phyloP scores from a whole-genome alignment of 208 protist species.

The Acanthamoeba culbertsoni region DNA sequence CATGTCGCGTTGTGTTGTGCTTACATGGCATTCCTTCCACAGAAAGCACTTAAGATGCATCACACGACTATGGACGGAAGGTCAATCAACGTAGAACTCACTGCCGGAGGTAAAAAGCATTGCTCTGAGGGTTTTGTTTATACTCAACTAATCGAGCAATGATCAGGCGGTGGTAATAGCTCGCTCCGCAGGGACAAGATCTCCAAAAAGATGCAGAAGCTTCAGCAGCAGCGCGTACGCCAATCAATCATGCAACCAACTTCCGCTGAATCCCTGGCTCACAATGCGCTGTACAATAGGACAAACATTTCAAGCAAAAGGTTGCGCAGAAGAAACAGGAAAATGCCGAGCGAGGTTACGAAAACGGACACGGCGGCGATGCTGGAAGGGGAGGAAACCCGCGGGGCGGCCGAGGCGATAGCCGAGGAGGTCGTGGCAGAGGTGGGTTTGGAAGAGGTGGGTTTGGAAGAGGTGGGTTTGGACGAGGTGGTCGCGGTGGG shows the following conservation, averaged over 20 bases:
- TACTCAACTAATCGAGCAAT: no score
- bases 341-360: background rate
- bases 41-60: slow-evolving; percentile 56
- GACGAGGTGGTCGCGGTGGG: background rate
- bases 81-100: slow-evolving; percentile 50
- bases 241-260: background rate
- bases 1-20: no score
- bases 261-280: background rate
- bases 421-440: background rate
- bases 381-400: background rate
- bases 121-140: background rate
- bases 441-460: background rate
- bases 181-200: background rate
- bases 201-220: background rate
- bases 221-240: background rate
- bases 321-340: background rate
- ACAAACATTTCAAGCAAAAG: slow-evolving; percentile 6
- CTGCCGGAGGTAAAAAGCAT: background rate
- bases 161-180: slow-evolving; percentile 6
- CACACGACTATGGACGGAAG: slow-evolving; percentile 28
- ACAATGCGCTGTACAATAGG: background rate
- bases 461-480: background rate
- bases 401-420: background rate
- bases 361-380: background rate
- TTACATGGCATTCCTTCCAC: background rate